Percentiles rank a stretch among this genome's conserved stretches.
phyloP scores from a whole-genome alignment of 805 yeast genomes.

The Candida ovalis region DNA sequence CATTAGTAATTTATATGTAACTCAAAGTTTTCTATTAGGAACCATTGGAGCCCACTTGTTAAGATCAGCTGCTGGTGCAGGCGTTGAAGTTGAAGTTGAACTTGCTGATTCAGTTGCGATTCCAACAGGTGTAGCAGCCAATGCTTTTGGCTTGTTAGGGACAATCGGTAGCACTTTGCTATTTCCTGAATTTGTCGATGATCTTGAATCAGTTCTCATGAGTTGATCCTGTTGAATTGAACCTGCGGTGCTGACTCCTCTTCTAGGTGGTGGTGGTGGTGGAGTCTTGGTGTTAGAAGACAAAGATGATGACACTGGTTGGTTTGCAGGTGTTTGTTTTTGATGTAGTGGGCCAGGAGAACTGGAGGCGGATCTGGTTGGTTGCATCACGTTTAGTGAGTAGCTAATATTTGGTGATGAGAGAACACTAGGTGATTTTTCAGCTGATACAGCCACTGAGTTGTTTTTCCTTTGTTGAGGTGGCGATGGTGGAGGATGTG shows the following conservation, averaged over 20 bases:
- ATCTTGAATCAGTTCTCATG: background rate
- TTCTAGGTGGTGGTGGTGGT: conserved; percentile 29
- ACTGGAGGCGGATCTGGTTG: conserved; percentile 28
- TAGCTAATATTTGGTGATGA: background rate
- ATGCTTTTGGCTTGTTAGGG: conserved; percentile 28
- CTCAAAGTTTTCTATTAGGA: conserved; percentile 27
- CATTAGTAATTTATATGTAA: background rate
- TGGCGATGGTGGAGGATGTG: conserved; percentile 5
- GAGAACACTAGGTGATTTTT: background rate
- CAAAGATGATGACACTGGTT: background rate
- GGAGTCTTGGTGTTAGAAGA: conserved; percentile 15
- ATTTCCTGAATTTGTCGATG: conserved; percentile 1
- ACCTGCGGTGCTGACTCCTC: conserved; percentile 1
- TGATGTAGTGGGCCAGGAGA: conserved; percentile 11
- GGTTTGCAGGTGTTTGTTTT: background rate
- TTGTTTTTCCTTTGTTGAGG: conserved; percentile 1
- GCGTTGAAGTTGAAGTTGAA: background rate
- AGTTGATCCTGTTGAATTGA: conserved; percentile 1
- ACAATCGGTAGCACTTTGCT: conserved; percentile 29
- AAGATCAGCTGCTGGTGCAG: background rate
- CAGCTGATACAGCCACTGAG: background rate
- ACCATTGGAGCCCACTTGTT: conserved; percentile 30
- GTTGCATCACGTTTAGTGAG: conserved; percentile 27
- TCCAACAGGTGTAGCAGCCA: conserved; percentile 18
- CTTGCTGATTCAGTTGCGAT: conserved; percentile 1